These are phyloP conservation scores for Heterobasidion parviporum DNA, from an alignment of 1,284 basidiomycete genomes.

Conservation along the genomic window DNA sequence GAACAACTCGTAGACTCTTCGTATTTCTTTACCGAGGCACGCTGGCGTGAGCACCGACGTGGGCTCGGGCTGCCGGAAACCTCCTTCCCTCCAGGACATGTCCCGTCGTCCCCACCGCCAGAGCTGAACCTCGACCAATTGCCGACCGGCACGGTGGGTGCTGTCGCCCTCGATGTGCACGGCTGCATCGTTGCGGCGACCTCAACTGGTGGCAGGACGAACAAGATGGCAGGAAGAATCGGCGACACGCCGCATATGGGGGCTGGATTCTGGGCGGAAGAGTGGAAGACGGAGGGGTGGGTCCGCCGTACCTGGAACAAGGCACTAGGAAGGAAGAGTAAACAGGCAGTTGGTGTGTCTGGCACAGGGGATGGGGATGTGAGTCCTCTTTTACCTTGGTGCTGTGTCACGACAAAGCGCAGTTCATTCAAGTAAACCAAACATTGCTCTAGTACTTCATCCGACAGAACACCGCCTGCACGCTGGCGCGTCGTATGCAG, in stretches of 20 bases:
- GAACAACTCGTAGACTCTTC: constrained; percentile 56
- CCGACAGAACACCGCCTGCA: constrained; percentile 55
- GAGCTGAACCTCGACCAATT: constrained; percentile 41
- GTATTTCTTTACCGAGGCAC: constrained; percentile 66
- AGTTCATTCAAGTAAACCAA: background rate
- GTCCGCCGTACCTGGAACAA: constrained; percentile 27
- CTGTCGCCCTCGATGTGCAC: constrained; percentile 66
- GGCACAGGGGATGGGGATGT: constrained; percentile 84
- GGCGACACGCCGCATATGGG: constrained; percentile 79
- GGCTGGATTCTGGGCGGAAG: constrained; percentile 75
- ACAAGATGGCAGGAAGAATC: constrained; percentile 74
- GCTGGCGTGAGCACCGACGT: constrained; percentile 69
- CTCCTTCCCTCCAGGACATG: constrained; percentile 30
- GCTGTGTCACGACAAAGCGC: background rate
- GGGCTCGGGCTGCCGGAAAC: constrained; percentile 66
- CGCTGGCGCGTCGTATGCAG: constrained; percentile 60
- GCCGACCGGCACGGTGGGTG: constrained; percentile 76
- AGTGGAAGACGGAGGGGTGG: constrained; percentile 45
- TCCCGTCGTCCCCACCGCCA: constrained; percentile 10
- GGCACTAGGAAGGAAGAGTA: constrained; percentile 24
- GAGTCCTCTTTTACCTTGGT: constrained; percentile 4
- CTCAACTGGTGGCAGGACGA: constrained; percentile 75
- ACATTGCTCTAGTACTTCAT: constrained; percentile 65
- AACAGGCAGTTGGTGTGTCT: constrained; percentile 62
- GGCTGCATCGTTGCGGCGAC: constrained; percentile 70